These are phyloP conservation scores for Hypoxylon sp. DNA, from an alignment of 2,329 filamentous ascomycete genomes.

Conservation along the genomic window DNA sequence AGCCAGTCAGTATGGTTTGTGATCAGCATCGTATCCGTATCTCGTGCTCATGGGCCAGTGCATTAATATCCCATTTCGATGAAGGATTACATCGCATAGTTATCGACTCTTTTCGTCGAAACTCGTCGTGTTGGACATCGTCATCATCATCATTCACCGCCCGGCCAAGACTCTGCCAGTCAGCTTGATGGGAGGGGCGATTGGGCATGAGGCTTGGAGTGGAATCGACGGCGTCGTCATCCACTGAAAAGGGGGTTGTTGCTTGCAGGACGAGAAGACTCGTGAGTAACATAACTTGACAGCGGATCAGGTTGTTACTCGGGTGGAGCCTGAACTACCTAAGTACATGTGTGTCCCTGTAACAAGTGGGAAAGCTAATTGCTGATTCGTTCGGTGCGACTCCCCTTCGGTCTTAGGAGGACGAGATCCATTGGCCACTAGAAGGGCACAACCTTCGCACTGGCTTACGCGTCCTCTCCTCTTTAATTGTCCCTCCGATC, in stretches of 20 bases:
- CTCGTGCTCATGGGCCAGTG: slow-evolving; percentile 7
- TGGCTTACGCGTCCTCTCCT: slow-evolving; percentile 54
- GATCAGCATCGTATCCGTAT: slow-evolving; percentile 6
- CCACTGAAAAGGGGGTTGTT: slow-evolving; percentile 16
- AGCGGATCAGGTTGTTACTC: background rate
- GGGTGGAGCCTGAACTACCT: too few species aligned
- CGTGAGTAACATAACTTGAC: slow-evolving; percentile 17
- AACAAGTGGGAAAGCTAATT: background rate
- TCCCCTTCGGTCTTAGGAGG: slow-evolving; percentile 34
- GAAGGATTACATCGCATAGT: slow-evolving; percentile 25
- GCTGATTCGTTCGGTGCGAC: slow-evolving; percentile 35
- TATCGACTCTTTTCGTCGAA: slow-evolving; percentile 13
- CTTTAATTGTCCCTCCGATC: slow-evolving; percentile 45
- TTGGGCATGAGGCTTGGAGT: slow-evolving; percentile 31
- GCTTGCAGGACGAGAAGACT: slow-evolving; percentile 19
- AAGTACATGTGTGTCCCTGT: slow-evolving; percentile 2
- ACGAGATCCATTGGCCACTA: slow-evolving; percentile 29
- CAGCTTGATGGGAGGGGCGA: slow-evolving; percentile 17
- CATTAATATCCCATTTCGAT: slow-evolving; percentile 7
- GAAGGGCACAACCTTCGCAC: slow-evolving; percentile 39
- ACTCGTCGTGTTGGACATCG: slow-evolving; percentile 34
- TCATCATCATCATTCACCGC: slow-evolving; percentile 36
- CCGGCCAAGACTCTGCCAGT: slow-evolving; percentile 22
- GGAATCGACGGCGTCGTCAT: slow-evolving; percentile 38
- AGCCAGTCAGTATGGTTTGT: slow-evolving; percentile 5